Conservation (phyloP, 257 asterid species). For the Henckelia pumila region DNA sequence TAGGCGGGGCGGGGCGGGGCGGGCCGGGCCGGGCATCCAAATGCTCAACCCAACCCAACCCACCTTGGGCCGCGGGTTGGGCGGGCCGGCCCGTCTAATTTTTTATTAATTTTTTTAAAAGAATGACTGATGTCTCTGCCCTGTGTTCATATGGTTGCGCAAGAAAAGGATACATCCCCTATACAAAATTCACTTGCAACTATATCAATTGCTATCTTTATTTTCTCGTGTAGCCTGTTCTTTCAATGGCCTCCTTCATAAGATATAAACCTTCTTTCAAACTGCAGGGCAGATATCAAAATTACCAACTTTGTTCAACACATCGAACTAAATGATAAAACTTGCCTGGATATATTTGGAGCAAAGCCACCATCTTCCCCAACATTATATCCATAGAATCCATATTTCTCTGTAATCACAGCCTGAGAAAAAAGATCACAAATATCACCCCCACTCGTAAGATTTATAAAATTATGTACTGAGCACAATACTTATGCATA, state of each 20-base stretch:
- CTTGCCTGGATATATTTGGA: conserved; percentile 91
- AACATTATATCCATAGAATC: conserved; percentile 79
- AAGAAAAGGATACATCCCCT: conserved; percentile 47
- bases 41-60: too few relatives aligned
- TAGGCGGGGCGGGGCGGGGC: too few relatives aligned
- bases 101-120: too few relatives aligned
- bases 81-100: too few relatives aligned
- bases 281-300: conserved; percentile 49
- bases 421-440: conserved; percentile 54
- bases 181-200: conserved; percentile 94
- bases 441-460: conserved; percentile 17
- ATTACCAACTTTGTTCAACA: conserved; percentile 22
- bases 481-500: conserved; percentile 8
- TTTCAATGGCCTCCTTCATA: conserved; percentile 86
- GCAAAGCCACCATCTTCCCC: conserved; percentile 99
- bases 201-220: conserved; percentile 85
- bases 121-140: not conserved
- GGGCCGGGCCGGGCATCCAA: too few relatives aligned
- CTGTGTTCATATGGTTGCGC: not conserved
- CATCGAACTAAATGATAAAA: conserved; percentile 24
- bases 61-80: too few relatives aligned
- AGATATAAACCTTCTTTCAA: conserved; percentile 89
- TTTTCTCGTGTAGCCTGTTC: conserved; percentile 83
- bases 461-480: conserved; percentile 6
- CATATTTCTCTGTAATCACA: conserved; percentile 73